Conservation (phyloP, 169 alveolate species). For the Cryptosporidium muris region DNA sequence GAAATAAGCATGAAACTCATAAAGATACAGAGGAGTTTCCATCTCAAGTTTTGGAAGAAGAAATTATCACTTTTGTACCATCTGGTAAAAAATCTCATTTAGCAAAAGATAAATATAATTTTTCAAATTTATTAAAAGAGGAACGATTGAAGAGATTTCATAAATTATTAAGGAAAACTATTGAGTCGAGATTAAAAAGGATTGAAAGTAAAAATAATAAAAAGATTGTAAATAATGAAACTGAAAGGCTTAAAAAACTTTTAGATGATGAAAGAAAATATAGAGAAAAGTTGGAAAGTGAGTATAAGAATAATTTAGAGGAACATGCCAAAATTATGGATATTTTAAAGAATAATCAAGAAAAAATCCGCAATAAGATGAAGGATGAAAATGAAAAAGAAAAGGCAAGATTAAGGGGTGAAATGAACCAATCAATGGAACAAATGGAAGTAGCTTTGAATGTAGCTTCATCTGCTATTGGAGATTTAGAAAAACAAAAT, state of each 20-base stretch:
- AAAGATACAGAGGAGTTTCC: neutral
- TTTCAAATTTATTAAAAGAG: constrained; percentile 45
- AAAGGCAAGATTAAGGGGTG: constrained; percentile 8
- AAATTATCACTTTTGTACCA: neutral
- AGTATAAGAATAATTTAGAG: constrained; percentile 56
- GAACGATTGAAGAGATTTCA: constrained; percentile 41
- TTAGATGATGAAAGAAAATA: constrained; percentile 24
- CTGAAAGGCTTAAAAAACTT: constrained; percentile 4
- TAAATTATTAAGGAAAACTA: constrained; percentile 18
- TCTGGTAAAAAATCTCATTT: neutral
- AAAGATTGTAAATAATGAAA: constrained; percentile 2
- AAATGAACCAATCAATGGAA: constrained; percentile 14
- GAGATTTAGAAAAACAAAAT: constrained; percentile 48
- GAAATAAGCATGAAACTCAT: neutral
- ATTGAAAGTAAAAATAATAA: constrained; percentile 49
- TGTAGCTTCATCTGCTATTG: constrained; percentile 45
- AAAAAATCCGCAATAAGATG: constrained; percentile 49
- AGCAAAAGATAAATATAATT: constrained; percentile 37
- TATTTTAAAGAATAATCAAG: constrained; percentile 53
- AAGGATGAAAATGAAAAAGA: constrained; percentile 47
- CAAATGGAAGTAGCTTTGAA: constrained; percentile 53
- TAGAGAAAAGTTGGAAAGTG: constrained; percentile 44
- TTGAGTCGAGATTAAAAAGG: constrained; percentile 22
- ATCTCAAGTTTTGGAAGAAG: constrained; percentile 2
- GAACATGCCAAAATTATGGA: constrained; percentile 66